Evolutionary conservation across 306 rosid genomes (phyloP), one percentile per base, ranked within the genome.

Genomic region (Dryas alaskensis): DNA sequence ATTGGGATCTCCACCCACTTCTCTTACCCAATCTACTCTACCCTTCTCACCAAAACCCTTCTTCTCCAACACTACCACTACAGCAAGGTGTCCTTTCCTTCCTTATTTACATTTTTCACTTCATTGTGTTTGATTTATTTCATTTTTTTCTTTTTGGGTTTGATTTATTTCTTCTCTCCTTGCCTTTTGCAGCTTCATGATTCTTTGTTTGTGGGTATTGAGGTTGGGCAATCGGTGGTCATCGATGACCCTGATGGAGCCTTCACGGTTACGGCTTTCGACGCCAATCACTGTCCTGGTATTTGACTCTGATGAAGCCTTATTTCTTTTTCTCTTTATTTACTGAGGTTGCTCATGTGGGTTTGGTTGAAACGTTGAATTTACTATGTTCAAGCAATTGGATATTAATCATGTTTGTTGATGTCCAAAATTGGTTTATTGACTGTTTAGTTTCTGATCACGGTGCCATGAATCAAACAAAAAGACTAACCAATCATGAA

Each of bases 251-350:
- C 88, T 69, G 74, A 84, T 17, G 92, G 93, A 2, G 40, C 54
- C 19, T 88, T 92, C 84, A 70, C 83, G 1, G 93, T 86, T 48
- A 82, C 90, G 8, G 92, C 90, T 67, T 85, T 92, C 7, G 92
- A 92, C 58, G 98, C 96, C 51, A 85, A 85, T 84, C 92, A 90
- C 75, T 92, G 92, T 69, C 96, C 96, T 73, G 96, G 89, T 88
- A 84, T 11, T 60, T 37, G 8, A 53, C 25, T 53, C 3, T 31
- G 37, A 31, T 31, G 37, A 2, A 31, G 37, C 37, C 37, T 31
- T 31, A 2, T 31, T 31, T 31, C 37, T 31, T 31, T 31, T 31
- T 31, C 37, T 31, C 37, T 31, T 31, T 31, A 31, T 31, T 31
- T 31, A 31, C 37, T 31, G 37, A 31, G 37, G 37, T 31, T 31